Evolutionary conservation across 345 rosid species (phyloP), one percentile per base, ranked within the genome.

Genomic region (Moricandia moricandioides): DNA sequence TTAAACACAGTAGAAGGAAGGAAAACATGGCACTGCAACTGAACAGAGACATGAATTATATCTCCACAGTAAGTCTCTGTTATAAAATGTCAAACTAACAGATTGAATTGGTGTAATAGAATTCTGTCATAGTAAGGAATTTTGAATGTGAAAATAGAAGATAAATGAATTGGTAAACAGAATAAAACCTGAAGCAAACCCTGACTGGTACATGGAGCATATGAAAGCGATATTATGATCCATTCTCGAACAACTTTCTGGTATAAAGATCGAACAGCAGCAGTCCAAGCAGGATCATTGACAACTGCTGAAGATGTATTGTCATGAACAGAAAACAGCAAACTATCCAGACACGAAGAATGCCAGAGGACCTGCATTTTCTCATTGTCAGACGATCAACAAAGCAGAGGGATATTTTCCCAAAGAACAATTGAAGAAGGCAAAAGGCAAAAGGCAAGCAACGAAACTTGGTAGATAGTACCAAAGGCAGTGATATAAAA

Each of bases 161-260:
- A 70, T 17, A 24, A 62, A 69, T 12, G 55, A 62, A 67, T 63
- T 47, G 56, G 56, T 34, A 47, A 66, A 29, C 57, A 47, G 72
- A 74, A 79, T 45, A 18, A 62, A 69, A 95, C 99, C 99, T 96
- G 99, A 74, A 96, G 92, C 77, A 96, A 86, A 63, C 99, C 99
- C 88, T 96, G 99, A 79, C 90, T 91, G 27, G 99, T 96, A 84
- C 99, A 96, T 12, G 99, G 99, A 75, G 99, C 98, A 84, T 87
- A 81, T 62, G 98, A 96, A 55, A 96, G 89, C 34, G 99, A 92
- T 78, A 84, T 82, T 65, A 91, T 75, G 82, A 92, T 86, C 99
- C 99, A 96, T 78, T 96, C 98, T 75, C 88, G 85, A 65, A 96
- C 86, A 82, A 85, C 74, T 79, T 78, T 88, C 84, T 92, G 96